Evolutionary conservation across 2,329 filamentous ascomycete genomes (phyloP), one percentile per base, ranked within the genome.

Genomic region (Aciculosporium take): DNA sequence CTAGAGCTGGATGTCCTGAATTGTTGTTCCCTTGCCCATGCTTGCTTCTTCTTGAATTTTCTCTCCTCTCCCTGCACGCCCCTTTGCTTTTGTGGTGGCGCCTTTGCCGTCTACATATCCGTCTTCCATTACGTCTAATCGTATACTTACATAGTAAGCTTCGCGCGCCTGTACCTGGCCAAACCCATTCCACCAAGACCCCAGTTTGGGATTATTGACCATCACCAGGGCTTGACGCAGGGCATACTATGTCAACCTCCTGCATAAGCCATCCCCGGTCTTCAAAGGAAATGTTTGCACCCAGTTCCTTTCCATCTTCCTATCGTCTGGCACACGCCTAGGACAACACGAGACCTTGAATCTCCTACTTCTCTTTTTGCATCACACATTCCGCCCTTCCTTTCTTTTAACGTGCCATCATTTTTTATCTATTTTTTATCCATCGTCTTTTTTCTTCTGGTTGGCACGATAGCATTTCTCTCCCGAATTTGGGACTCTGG

Each of bases 251-350:
- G 29, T 38, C 25, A 49, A 46, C 47, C 17, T 51, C 51, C 48
- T 55, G 56, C 58, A 60, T 56, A 54, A 48, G 48, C 50, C 49
- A 46, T 49, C 47, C 46, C 46, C 49, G 49, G 46, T 50, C 49
- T 49, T 47, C 49, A 60, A 56, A 58, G 55, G 56, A 56, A 60
- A 60, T 54, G 53, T 51, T 45, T 50, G 31, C 48, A 49, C 42
- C 48, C 52, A 45, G 52, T 46, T 51, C 49, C 47, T 45, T 49
- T 47, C 46, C 42, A 51, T 51, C 46, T 48, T 49, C 45, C 51
- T 47, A 40, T 42, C 43, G 31, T 45, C 40, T 46, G 33, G 31
- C 43, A 41, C 46, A 50, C 48, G 6, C 45, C 47, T 48, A 49
- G 35, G 49, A 49, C 42, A 48, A 47, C 45, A 48, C 52, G 46